Evolutionary conservation across 768 basidiomycete genomes (phyloP), one percentile per base, ranked within the genome.

Genomic region (Rubroboletus pulcherrimus): DNA sequence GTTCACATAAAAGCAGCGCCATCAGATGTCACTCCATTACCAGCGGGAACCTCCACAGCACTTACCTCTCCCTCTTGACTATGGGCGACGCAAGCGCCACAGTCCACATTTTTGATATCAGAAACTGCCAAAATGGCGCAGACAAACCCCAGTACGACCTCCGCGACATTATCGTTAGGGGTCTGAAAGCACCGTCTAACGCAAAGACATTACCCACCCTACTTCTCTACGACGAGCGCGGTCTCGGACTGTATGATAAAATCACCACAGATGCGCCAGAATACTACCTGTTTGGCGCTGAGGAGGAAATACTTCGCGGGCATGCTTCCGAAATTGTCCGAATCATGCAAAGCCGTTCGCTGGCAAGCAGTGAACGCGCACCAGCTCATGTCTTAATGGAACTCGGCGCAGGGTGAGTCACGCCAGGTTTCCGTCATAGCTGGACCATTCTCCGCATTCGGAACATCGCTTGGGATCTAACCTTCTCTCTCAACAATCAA

Each of bases 261-360:
- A 89, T 95, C 47, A 93, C 93, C 2, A 87, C 86, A 8, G 74
- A 83, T 30, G 87, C 80, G 1, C 77, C 81, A 11, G 89, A 93
- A 64, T 99, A 99, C 69, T 98, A 98, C 68, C 78, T 94, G 35
- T 99, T 95, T 70, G 73, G 77, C 4, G 91, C 91, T 0, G 97
- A 98, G 71, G 87, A 96, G 66, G 80, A 85, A 56, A 89, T 99
- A 55, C 76, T 98, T 59, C 85, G 83, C 71, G 75, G 68, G 26
- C 78, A 89, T 58, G 85, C 85, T 2, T 74, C 81, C 43, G 87
- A 93, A 34, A 94, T 99, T 49, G 87, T 87, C 17, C 74, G 73
- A 31, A 72, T 77, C 50, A 93, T 93, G 87, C 82, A 90, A 68
- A 66, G 70, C 30, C 70, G 69, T 21, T 51, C 43, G 7, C 24